Conservation (phyloP, 495 filamentous ascomycete species). For the Penicillium turbatum region DNA sequence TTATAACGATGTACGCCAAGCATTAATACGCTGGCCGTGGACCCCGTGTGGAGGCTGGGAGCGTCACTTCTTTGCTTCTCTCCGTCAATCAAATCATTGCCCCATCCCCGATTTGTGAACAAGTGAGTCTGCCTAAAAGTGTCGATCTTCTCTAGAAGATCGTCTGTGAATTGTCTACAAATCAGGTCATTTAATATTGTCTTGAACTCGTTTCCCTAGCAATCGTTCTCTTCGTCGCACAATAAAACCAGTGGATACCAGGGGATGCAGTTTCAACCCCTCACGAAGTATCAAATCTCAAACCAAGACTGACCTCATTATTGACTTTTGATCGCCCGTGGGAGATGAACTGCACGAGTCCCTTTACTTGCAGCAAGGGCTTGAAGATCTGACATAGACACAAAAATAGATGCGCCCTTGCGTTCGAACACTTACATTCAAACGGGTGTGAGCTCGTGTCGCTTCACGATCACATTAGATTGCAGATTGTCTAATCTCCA, state of each 20-base stretch:
- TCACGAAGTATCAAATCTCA: neutral
- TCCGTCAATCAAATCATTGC: slow-evolving; percentile 1
- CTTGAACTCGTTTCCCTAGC: neutral
- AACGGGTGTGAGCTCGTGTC: neutral
- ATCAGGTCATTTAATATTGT: neutral
- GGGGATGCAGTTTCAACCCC: neutral
- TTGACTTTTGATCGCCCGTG: slow-evolving; percentile 1
- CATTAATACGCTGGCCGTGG: slow-evolving; percentile 1
- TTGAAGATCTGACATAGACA: neutral
- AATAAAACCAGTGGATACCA: neutral
- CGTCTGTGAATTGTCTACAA: neutral
- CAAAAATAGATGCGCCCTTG: slow-evolving; percentile 5
- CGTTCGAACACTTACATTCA: neutral
- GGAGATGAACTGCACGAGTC: slow-evolving; percentile 3
- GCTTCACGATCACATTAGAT: neutral
- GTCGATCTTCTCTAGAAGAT: neutral
- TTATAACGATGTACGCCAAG: neutral
- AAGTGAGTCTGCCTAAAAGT: neutral
- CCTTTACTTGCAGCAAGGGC: neutral
- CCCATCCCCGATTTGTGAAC: neutral
- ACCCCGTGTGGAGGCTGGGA: slow-evolving; percentile 2
- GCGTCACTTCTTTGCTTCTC: neutral
- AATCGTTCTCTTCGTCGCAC: neutral
- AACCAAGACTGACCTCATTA: neutral
- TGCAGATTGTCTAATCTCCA: neutral